Percentiles rank a stretch among this genome's conserved stretches.
phyloP scores from a whole-genome alignment of 2,329 filamentous ascomycete genomes.

The Fusarium devonianum region DNA sequence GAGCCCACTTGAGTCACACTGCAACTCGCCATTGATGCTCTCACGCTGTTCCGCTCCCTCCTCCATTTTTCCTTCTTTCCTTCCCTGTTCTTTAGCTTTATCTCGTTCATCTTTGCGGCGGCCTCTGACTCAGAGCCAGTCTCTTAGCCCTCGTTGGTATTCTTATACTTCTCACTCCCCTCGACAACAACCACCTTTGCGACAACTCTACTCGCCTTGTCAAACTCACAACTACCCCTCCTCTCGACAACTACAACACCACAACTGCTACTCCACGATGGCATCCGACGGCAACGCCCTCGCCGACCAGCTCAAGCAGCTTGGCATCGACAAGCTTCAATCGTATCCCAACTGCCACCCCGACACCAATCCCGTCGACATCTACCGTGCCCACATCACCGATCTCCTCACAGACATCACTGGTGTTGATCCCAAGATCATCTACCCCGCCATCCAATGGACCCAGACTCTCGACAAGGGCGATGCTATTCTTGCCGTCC shows the following conservation, averaged over 20 bases:
- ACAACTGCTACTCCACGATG: slow-evolving; percentile 24
- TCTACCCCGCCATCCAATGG: slow-evolving; percentile 81
- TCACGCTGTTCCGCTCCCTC: slow-evolving; percentile 39
- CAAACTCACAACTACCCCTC: slow-evolving; percentile 15
- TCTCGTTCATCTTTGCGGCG: slow-evolving; percentile 19
- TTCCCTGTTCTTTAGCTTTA: slow-evolving; percentile 15
- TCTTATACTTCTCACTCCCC: slow-evolving; percentile 4
- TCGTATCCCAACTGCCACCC: slow-evolving; percentile 67
- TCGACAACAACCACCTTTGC: slow-evolving; percentile 8
- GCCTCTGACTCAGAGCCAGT: slow-evolving; percentile 3
- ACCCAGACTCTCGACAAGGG: slow-evolving; percentile 82
- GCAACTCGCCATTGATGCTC: slow-evolving; percentile 39
- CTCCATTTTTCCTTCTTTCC: slow-evolving; percentile 33
- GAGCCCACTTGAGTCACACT: slow-evolving; percentile 43
- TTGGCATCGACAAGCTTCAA: slow-evolving; percentile 32
- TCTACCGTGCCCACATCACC: slow-evolving; percentile 81
- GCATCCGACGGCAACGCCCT: slow-evolving; percentile 37
- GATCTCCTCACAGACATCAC: slow-evolving; percentile 72
- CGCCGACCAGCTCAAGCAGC: slow-evolving; percentile 38
- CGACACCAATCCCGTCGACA: slow-evolving; percentile 76
- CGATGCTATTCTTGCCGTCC: slow-evolving; percentile 79
- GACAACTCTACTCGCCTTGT: neutral
- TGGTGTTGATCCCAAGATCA: slow-evolving; percentile 72
- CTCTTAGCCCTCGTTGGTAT: slow-evolving; percentile 7
- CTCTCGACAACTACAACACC: slow-evolving; percentile 5